Conservation (phyloP, 768 basidiomycete genomes). For the Heimioporus sp. region DNA sequence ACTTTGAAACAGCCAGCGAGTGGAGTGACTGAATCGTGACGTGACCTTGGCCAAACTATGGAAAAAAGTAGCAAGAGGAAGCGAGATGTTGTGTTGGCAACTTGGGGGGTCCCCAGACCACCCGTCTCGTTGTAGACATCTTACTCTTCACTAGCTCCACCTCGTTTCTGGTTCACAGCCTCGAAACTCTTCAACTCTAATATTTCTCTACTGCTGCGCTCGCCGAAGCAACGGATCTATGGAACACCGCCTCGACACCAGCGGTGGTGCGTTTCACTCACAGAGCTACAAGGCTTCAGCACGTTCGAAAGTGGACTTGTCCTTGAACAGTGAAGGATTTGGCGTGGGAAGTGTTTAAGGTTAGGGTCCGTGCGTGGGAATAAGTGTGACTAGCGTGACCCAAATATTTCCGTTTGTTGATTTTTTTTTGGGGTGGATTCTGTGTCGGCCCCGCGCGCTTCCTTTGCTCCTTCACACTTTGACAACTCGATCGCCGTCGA, state of each 20-base stretch:
- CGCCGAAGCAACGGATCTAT: background rate
- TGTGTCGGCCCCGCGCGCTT: constrained; percentile 46
- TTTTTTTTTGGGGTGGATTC: constrained; percentile 37
- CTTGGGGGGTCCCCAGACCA: constrained; percentile 28
- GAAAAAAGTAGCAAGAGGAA: background rate
- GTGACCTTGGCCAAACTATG: background rate
- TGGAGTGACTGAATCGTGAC: too few species aligned
- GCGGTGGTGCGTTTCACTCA: too few species aligned
- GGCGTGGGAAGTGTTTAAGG: constrained; percentile 35
- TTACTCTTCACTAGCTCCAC: background rate
- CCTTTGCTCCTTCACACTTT: constrained; percentile 43
- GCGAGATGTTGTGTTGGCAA: constrained; percentile 7
- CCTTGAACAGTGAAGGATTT: constrained; percentile 20
- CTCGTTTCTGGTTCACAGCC: background rate
- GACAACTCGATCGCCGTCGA: constrained; percentile 49
- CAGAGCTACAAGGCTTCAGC: too few species aligned
- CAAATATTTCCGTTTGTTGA: constrained; percentile 41
- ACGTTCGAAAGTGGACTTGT: too few species aligned
- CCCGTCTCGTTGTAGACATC: constrained; percentile 10
- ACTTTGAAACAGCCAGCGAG: too few species aligned
- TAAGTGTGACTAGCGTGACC: constrained; percentile 31
- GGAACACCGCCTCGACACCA: too few species aligned
- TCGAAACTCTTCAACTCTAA: background rate
- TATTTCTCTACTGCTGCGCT: background rate
- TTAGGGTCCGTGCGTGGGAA: constrained; percentile 49